Base-by-base conservation (phyloP, 257 asterid species). In the Solanum pinnatisectum region DNA sequence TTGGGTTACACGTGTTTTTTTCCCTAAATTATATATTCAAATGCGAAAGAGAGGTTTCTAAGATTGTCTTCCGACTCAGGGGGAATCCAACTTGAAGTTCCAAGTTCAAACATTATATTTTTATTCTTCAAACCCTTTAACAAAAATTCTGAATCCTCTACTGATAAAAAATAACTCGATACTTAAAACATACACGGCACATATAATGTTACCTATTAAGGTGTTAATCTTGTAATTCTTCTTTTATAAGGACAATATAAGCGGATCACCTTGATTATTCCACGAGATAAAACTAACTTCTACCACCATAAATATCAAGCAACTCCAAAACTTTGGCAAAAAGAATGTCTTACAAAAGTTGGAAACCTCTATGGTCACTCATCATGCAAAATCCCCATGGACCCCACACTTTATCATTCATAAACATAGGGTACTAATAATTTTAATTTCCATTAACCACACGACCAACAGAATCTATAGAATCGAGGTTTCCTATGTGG, bases 401-500 rank as follows among this genome's bases (percentile, higher is more conserved):
- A 39, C 35, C 13, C 25, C 42, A 39, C 46, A 39, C 65, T n/a
- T 30, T 27, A 39, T 1, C 36, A 63, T 39, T 70, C 52, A 52
- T 76, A 36, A 86, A 65, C 59, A 78, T 60, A 79, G 27, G 27
- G 42, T 37, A 79, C 87, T 32, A 87, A n/a, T 15, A 65, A 49
- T 52, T 86, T 52, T 9, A 72, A 40, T 67, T 22, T 27, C 81
- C 23, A 20, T 67, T 16, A 76, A 67, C 32, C 76, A 90, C 84
- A 90, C 84, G 88, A 88, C 88, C 89, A 88, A 83, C 63, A 35
- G 82, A 83, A 86, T 86, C 90, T 88, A 49, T 71, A 87, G 72
- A 86, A 71, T 30, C 52, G 78, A 25, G 42, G 85, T 76, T 30
- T 63, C 25, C 82, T n/a, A 84, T 37, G 85, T 76, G 33, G 14